Conservation (phyloP, 495 filamentous ascomycete species). For the Aspergillus affinis region DNA sequence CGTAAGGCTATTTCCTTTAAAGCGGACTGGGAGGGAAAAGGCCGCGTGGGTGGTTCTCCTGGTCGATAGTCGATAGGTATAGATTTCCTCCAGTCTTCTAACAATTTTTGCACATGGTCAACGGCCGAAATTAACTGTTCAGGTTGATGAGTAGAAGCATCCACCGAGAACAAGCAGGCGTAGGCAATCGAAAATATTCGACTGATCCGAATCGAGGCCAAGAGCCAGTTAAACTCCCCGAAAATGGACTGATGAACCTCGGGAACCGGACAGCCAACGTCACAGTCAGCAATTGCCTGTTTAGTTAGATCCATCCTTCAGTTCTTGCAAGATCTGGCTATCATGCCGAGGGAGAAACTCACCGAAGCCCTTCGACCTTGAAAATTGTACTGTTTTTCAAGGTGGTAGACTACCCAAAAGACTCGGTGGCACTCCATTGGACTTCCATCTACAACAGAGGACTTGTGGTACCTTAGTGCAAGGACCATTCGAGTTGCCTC, state of each 20-base stretch:
- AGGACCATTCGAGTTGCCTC: slow-evolving; percentile 28
- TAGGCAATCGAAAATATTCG: slow-evolving; percentile 30
- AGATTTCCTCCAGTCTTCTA: slow-evolving; percentile 30
- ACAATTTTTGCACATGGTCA: slow-evolving; percentile 17
- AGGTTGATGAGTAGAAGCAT: slow-evolving; percentile 20
- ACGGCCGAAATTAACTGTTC: slow-evolving; percentile 18
- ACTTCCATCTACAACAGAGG: slow-evolving; percentile 2
- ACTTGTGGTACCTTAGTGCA: slow-evolving; percentile 18
- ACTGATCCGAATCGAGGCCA: slow-evolving; percentile 21
- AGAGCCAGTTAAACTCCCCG: slow-evolving; percentile 31
- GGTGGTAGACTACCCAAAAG: slow-evolving; percentile 37
- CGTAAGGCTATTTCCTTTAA: slow-evolving; percentile 6
- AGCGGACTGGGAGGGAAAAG: not conserved
- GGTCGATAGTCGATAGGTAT: slow-evolving; percentile 28
- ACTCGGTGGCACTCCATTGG: slow-evolving; percentile 15
- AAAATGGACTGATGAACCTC: slow-evolving; percentile 22
- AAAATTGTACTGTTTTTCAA: slow-evolving; percentile 32
- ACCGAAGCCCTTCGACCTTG: slow-evolving; percentile 25
- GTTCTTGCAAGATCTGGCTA: too few species aligned
- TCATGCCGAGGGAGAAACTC: not conserved
- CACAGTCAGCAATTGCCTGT: slow-evolving; percentile 22
- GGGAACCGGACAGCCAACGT: slow-evolving; percentile 31
- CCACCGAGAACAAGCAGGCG: slow-evolving; percentile 28
- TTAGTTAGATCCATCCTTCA: not conserved
- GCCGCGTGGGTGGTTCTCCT: slow-evolving; percentile 7